Evolutionary conservation across 192 early-diverging fungal species (phyloP).

Genomic region (Coemansia pectinata): DNA sequence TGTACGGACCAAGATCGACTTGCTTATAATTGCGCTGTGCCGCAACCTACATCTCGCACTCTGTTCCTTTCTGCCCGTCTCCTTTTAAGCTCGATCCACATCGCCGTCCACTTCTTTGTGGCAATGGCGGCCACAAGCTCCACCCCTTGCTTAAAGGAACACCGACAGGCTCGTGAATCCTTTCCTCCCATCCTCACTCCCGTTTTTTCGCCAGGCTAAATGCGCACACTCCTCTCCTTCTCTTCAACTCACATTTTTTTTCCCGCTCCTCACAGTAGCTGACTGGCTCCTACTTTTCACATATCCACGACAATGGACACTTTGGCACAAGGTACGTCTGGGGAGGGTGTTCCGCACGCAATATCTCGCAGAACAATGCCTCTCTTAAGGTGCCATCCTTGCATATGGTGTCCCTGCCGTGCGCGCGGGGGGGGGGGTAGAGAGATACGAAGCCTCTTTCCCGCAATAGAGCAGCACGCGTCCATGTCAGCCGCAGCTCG

Average conservation of each 20-base stretch:
- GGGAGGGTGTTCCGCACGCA: neutral
- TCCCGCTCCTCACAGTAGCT: neutral
- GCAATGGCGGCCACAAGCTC: neutral
- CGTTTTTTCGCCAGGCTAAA: neutral
- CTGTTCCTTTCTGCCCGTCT: neutral
- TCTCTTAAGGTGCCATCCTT: neutral
- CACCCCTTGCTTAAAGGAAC: constrained; percentile 9
- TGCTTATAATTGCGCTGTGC: neutral
- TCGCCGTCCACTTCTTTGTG: neutral
- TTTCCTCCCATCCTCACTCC: too few species aligned
- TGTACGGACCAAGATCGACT: neutral
- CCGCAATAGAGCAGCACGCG: neutral
- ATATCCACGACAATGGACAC: neutral
- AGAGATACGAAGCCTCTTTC: neutral
- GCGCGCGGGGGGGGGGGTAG: neutral
- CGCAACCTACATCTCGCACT: neutral
- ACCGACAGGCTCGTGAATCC: neutral
- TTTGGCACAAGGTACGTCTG: neutral
- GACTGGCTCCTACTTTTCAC: neutral
- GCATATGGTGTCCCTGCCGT: neutral
- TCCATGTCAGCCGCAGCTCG: neutral
- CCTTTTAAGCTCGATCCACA: neutral
- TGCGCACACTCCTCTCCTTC: neutral
- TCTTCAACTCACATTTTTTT: neutral
- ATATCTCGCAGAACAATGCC: neutral